phyloP scores from a whole-genome alignment of 768 basidiomycete genomes.

The Dioszegia aurantiaca region DNA sequence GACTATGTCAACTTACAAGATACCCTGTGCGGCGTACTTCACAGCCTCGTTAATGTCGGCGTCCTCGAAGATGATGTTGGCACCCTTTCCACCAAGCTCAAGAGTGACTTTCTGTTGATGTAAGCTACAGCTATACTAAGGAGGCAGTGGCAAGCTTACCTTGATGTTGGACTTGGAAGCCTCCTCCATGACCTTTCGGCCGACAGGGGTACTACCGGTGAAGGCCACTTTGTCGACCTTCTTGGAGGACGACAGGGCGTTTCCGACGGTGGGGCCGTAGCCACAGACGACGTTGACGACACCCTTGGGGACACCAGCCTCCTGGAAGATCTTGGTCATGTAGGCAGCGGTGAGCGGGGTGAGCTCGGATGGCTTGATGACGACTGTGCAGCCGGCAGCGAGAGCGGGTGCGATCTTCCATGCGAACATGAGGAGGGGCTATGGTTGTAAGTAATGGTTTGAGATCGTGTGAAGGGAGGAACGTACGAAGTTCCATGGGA shows the following conservation, averaged over 20 bases:
- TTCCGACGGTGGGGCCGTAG: conserved; percentile 47
- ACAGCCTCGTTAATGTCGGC: conserved; percentile 48
- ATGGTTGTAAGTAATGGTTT: not conserved
- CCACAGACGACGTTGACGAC: conserved; percentile 45
- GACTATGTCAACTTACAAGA: conserved; percentile 57
- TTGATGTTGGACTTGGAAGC: conserved; percentile 75
- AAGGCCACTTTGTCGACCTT: conserved; percentile 52
- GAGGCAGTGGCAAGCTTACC: not conserved
- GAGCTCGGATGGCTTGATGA: conserved; percentile 78
- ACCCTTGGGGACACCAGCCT: conserved; percentile 47
- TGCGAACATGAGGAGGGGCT: conserved; percentile 46
- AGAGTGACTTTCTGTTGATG: conserved; percentile 63
- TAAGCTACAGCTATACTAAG: conserved; percentile 46
- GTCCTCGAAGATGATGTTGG: conserved; percentile 52
- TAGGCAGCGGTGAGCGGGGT: conserved; percentile 46
- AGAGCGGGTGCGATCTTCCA: conserved; percentile 84
- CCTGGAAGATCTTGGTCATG: conserved; percentile 48
- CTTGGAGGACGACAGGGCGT: conserved; percentile 36
- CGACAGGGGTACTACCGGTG: conserved; percentile 56
- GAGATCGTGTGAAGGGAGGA: not conserved
- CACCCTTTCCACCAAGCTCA: conserved; percentile 73
- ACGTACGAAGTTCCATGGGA: conserved; percentile 75
- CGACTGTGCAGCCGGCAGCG: conserved; percentile 71
- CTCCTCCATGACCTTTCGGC: conserved; percentile 78
- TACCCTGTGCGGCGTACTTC: conserved; percentile 60